phyloP scores from a whole-genome alignment of 2,329 filamentous ascomycete species.

The Claviceps cyperi region DNA sequence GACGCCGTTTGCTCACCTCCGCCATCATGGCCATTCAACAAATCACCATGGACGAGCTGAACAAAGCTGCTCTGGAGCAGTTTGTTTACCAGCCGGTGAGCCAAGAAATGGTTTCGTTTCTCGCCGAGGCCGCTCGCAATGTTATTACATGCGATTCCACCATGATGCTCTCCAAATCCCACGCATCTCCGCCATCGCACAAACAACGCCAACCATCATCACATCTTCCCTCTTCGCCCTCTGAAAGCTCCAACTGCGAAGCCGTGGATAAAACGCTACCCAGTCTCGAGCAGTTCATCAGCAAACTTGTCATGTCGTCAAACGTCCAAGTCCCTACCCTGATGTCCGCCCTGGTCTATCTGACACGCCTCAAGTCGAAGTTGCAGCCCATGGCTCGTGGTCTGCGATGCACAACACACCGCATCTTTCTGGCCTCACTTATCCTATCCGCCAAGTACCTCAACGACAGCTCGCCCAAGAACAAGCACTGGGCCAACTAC shows the following conservation, averaged over 20 bases:
- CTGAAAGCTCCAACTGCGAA: conserved; percentile 33
- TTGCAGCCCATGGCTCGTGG: conserved; percentile 92
- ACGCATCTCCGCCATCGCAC: background rate
- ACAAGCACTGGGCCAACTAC: conserved; percentile 99
- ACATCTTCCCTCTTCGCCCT: conserved; percentile 33
- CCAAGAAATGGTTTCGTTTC: conserved; percentile 62
- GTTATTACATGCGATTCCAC: conserved; percentile 66
- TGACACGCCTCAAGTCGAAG: conserved; percentile 66
- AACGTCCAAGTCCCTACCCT: conserved; percentile 95
- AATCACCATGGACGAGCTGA: conserved; percentile 41
- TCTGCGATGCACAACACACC: conserved; percentile 89
- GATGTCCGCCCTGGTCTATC: conserved; percentile 93
- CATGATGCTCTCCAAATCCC: conserved; percentile 32
- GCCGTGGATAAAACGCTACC: conserved; percentile 48
- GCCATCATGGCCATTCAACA: conserved; percentile 33
- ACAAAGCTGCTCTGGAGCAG: conserved; percentile 62
- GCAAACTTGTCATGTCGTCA: conserved; percentile 75
- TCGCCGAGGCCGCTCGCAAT: conserved; percentile 57
- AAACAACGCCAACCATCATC: background rate
- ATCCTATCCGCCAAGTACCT: conserved; percentile 91
- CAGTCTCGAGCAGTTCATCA: conserved; percentile 80
- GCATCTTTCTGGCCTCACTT: conserved; percentile 84
- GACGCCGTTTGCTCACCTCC: too few relatives aligned
- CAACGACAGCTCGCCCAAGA: conserved; percentile 97
- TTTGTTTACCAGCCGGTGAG: conserved; percentile 68